A percentile compares a stretch with the other conserved stretches of the same genome.
phyloP scores from a whole-genome alignment of 108 stramenopile genomes.

The Skeletonema marinoi region DNA sequence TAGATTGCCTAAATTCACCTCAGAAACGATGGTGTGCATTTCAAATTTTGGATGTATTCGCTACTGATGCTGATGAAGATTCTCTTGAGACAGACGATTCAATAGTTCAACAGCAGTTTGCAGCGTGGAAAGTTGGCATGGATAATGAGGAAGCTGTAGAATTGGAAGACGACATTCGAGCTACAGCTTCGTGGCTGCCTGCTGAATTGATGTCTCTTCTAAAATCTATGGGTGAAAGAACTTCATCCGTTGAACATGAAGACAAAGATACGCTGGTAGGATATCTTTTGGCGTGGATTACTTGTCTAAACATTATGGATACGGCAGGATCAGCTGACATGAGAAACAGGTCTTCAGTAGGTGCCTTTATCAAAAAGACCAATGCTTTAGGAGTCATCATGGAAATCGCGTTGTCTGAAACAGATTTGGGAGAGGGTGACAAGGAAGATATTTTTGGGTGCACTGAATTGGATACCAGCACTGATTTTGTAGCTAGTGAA shows the following conservation, averaged over 20 bases:
- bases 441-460: slow-evolving; percentile 36
- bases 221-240: slow-evolving; percentile 47
- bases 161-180: slow-evolving; percentile 66
- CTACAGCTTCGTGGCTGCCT: slow-evolving; percentile 67
- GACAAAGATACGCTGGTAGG: slow-evolving; percentile 44
- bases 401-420: slow-evolving; percentile 57
- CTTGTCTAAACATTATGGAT: slow-evolving; percentile 58
- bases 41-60: slow-evolving; percentile 50
- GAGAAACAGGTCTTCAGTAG: slow-evolving; percentile 61
- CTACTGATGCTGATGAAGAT: slow-evolving; percentile 20
- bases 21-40: slow-evolving; percentile 61
- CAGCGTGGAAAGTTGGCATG: slow-evolving; percentile 56
- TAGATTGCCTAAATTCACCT: slow-evolving; percentile 42
- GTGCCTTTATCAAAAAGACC: slow-evolving; percentile 59
- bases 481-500: slow-evolving; percentile 38
- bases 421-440: slow-evolving; percentile 45
- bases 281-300: slow-evolving; percentile 66
- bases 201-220: slow-evolving; percentile 53
- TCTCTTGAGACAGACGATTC: slow-evolving; percentile 35
- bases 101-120: slow-evolving; percentile 35
- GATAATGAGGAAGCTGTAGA: slow-evolving; percentile 69
- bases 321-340: slow-evolving; percentile 58
- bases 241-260: slow-evolving; percentile 17
- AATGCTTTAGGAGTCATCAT: slow-evolving; percentile 46
- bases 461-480: slow-evolving; percentile 19